phyloP scores from a whole-genome alignment of 2,329 filamentous ascomycete genomes.

The Fusarium sp. region DNA sequence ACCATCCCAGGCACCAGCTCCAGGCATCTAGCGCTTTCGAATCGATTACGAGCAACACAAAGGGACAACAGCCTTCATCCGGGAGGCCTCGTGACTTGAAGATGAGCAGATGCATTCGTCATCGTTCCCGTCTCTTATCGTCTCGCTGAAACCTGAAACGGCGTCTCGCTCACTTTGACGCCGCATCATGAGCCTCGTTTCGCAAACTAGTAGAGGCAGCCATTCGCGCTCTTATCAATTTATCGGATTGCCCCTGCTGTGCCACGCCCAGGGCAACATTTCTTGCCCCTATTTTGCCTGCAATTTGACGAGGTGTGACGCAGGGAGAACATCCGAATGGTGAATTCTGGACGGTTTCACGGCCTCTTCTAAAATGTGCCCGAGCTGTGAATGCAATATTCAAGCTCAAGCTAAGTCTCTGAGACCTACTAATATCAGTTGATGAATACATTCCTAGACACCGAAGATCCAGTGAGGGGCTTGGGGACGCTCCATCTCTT shows the following conservation, averaged over 20 bases:
- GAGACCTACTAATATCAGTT: too few relatives aligned
- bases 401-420: background rate
- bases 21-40: conserved; percentile 27
- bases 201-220: background rate
- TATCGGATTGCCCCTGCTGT: background rate
- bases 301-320: conserved; percentile 9
- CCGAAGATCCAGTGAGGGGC: background rate
- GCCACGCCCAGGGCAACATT: background rate
- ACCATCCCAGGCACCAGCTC: conserved; percentile 36
- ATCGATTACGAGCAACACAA: conserved; percentile 33
- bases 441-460: too few relatives aligned
- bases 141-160: conserved; percentile 13
- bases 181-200: conserved; percentile 18
- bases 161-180: conserved; percentile 4
- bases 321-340: conserved; percentile 3
- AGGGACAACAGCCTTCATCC: conserved; percentile 19
- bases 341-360: conserved; percentile 6
- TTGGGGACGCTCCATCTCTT: background rate
- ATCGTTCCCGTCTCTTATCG: conserved; percentile 30
- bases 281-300: background rate
- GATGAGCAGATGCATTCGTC: conserved; percentile 34
- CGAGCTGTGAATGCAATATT: conserved; percentile 1
- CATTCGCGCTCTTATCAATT: conserved; percentile 10
- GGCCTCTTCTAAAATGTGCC: conserved; percentile 2
- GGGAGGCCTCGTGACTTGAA: conserved; percentile 37